Conservation (phyloP, 176 grass and related monocot genomes). For the Pontederia crassipes region DNA sequence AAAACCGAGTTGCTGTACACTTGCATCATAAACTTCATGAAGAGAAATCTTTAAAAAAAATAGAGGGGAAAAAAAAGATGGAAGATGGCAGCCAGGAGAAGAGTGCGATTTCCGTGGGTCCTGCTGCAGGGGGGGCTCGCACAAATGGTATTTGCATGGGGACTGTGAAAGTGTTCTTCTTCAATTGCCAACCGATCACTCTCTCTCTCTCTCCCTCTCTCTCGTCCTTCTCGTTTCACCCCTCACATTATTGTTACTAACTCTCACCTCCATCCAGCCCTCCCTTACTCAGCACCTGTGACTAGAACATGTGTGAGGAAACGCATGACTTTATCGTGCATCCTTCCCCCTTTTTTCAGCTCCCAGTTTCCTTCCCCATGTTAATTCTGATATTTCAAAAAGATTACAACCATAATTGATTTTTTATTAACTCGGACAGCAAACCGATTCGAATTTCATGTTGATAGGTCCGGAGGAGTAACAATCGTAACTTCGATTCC, state of each 20-base stretch:
- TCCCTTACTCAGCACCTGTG: not conserved
- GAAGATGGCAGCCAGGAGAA: not conserved
- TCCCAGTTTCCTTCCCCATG: not conserved
- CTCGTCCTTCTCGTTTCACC: not conserved
- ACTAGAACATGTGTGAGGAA: too few species aligned
- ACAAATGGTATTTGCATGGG: not conserved
- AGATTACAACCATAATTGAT: too few species aligned
- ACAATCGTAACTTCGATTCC: too few species aligned
- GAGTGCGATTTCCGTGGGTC: not conserved
- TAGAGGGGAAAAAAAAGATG: not conserved
- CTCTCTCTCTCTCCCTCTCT: not conserved
- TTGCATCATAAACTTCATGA: too few species aligned
- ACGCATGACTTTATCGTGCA: slow-evolving; percentile 6
- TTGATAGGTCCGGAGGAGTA: too few species aligned
- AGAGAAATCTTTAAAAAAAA: too few species aligned
- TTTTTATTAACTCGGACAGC: too few species aligned
- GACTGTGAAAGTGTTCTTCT: not conserved
- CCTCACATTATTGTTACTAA: not conserved
- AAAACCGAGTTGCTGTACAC: too few species aligned
- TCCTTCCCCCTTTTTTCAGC: not conserved
- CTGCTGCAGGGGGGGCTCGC: not conserved
- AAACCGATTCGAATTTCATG: too few species aligned
- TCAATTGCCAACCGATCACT: too few species aligned
- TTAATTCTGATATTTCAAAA: too few species aligned
- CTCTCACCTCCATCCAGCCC: not conserved